A percentile compares a stretch with the other conserved stretches of the same genome.
Evolutionary conservation across 2,329 filamentous ascomycete species (phyloP).

Genomic region (Hypoxylon sp.): DNA sequence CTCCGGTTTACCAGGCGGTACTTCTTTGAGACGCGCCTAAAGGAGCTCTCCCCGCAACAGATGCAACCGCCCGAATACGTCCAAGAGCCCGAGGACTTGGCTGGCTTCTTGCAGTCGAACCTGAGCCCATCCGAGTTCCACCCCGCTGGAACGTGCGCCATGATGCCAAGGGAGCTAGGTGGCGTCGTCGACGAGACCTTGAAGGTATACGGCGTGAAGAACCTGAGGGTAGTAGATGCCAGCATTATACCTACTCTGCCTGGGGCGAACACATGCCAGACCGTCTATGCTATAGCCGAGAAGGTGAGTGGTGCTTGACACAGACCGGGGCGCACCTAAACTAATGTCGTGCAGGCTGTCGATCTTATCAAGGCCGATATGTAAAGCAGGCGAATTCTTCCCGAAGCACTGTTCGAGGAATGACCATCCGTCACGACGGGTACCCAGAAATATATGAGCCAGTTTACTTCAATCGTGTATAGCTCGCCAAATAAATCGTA

Average conservation of each 20-base stretch:
- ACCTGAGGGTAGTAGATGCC: conserved; percentile 56
- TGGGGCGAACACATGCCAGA: conserved; percentile 57
- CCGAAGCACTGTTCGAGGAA: background rate
- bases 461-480: background rate
- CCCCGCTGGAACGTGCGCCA: conserved; percentile 54
- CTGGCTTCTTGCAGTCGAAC: conserved; percentile 32
- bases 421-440: background rate
- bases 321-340: background rate
- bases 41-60: conserved; percentile 47
- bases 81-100: conserved; percentile 46
- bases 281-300: conserved; percentile 61
- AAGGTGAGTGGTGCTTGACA: conserved; percentile 44
- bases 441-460: background rate
- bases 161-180: conserved; percentile 54
- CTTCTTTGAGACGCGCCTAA: conserved; percentile 49
- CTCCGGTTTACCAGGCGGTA: conserved; percentile 49
- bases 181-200: conserved; percentile 55
- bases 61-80: conserved; percentile 43
- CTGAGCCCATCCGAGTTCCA: conserved; percentile 48
- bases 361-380: conserved; percentile 32
- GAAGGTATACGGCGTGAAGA: conserved; percentile 56
- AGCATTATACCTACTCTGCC: conserved; percentile 55
- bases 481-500: too few species aligned
- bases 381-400: background rate
- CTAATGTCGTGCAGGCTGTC: conserved; percentile 26